Percentiles rank a stretch among this genome's conserved stretches.
These are phyloP conservation scores for Leccinum truebloodii DNA, from an alignment of 768 basidiomycete genomes.

Conservation along the genomic window DNA sequence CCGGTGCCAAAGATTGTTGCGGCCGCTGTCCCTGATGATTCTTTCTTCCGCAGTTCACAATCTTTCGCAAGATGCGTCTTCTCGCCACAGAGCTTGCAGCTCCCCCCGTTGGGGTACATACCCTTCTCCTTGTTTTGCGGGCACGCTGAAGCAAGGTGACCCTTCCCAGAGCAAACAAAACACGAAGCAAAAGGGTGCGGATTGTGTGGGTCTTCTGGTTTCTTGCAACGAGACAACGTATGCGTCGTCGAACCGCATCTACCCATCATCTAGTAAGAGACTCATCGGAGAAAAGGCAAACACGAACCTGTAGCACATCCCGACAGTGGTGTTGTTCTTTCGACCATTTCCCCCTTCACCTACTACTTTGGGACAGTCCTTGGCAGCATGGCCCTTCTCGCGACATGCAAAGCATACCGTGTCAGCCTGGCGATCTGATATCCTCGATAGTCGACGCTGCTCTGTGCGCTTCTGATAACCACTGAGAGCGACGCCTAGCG, in stretches of 20 bases:
- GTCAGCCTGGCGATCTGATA: constrained; percentile 50
- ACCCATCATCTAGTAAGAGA: neutral
- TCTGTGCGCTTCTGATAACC: constrained; percentile 46
- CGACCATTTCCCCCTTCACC: constrained; percentile 25
- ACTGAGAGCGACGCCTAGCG: constrained; percentile 25
- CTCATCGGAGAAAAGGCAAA: neutral
- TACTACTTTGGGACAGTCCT: constrained; percentile 64
- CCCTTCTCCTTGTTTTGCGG: constrained; percentile 79
- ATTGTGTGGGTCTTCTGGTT: constrained; percentile 56
- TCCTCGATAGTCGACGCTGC: constrained; percentile 62
- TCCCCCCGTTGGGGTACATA: constrained; percentile 88
- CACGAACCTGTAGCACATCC: constrained; percentile 72
- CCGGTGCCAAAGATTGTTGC: constrained; percentile 34
- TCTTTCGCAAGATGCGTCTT: constrained; percentile 85
- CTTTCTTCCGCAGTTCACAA: constrained; percentile 65
- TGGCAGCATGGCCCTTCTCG: constrained; percentile 78
- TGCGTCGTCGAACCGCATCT: constrained; percentile 86
- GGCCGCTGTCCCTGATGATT: constrained; percentile 37
- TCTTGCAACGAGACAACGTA: constrained; percentile 75
- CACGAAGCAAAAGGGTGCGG: constrained; percentile 89
- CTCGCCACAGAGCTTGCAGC: constrained; percentile 85
- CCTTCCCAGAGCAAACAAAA: constrained; percentile 83
- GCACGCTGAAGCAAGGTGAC: constrained; percentile 85
- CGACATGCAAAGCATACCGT: constrained; percentile 90
- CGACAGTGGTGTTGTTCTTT: constrained; percentile 38